Evolutionary conservation across 805 yeast species (phyloP).

Genomic region (Grigorovia yakushimaensis): DNA sequence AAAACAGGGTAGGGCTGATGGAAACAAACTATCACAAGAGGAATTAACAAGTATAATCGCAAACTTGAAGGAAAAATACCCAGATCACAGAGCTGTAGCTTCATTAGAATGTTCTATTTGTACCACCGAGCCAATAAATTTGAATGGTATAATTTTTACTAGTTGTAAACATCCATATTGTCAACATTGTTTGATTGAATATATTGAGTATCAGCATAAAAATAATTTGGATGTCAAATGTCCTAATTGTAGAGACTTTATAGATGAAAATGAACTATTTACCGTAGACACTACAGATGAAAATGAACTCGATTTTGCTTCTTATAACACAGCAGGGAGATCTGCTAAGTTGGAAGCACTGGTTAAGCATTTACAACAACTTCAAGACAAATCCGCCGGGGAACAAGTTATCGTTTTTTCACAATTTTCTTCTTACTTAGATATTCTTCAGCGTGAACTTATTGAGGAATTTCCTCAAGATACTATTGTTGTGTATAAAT

Average conservation of each 20-base stretch:
- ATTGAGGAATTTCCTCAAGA: slow-evolving; percentile 34
- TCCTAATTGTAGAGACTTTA: slow-evolving; percentile 61
- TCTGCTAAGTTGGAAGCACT: slow-evolving; percentile 71
- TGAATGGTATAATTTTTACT: slow-evolving; percentile 47
- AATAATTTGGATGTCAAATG: slow-evolving; percentile 45
- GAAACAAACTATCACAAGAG: not conserved
- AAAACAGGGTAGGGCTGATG: not conserved
- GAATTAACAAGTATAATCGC: slow-evolving; percentile 1
- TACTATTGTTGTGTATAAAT: slow-evolving; percentile 41
- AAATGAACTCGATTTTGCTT: not conserved
- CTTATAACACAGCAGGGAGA: slow-evolving; percentile 27
- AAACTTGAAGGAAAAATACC: slow-evolving; percentile 20
- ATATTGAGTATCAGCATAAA: slow-evolving; percentile 52
- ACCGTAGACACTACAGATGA: not conserved
- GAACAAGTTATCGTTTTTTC: slow-evolving; percentile 83
- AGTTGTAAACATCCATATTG: slow-evolving; percentile 81
- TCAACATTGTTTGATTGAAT: slow-evolving; percentile 59
- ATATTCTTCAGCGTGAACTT: slow-evolving; percentile 58
- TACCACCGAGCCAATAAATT: slow-evolving; percentile 52
- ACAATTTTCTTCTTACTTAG: slow-evolving; percentile 77
- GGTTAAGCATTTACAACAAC: slow-evolving; percentile 43
- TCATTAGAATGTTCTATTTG: slow-evolving; percentile 79
- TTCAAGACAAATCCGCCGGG: slow-evolving; percentile 47
- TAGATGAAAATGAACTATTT: slow-evolving; percentile 40
- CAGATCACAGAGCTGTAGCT: slow-evolving; percentile 21